Percentiles rank a stretch among this genome's conserved stretches.
Conservation (phyloP, 345 rosid genomes). For the Camelina sativa region DNA sequence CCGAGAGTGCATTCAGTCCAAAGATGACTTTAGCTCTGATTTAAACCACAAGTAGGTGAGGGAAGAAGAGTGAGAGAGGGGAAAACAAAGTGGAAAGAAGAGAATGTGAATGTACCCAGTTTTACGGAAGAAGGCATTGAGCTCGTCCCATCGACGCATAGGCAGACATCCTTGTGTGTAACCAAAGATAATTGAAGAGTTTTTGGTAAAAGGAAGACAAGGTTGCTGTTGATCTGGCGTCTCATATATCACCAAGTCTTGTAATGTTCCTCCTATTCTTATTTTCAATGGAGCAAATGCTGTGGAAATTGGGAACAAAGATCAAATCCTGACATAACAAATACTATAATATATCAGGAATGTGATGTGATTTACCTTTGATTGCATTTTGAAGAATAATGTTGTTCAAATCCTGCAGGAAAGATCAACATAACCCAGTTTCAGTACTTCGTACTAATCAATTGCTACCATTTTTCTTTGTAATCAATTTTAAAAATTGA, state of each 20-base stretch:
- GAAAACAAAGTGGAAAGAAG: conserved; percentile 7
- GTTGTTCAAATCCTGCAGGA: conserved; percentile 66
- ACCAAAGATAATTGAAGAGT: conserved; percentile 56
- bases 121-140: conserved; percentile 55
- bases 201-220: conserved; percentile 50
- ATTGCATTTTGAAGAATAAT: conserved; percentile 63
- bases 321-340: conserved; percentile 1
- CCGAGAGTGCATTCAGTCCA: conserved; percentile 75
- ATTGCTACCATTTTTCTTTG: background rate
- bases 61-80: background rate
- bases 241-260: conserved; percentile 62
- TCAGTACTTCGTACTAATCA: conserved; percentile 6
- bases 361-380: conserved; percentile 48
- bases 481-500: background rate
- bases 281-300: conserved; percentile 76
- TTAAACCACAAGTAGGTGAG: conserved; percentile 1
- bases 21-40: conserved; percentile 74
- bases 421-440: conserved; percentile 17
- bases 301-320: conserved; percentile 33
- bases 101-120: conserved; percentile 51
- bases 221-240: conserved; percentile 44
- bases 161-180: conserved; percentile 70
- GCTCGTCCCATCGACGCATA: conserved; percentile 72
- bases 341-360: background rate
- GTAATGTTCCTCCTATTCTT: conserved; percentile 82